These are phyloP conservation scores for Axilococcus clingmanii DNA, from an alignment of 139 green algal species.

Conservation along the genomic window DNA sequence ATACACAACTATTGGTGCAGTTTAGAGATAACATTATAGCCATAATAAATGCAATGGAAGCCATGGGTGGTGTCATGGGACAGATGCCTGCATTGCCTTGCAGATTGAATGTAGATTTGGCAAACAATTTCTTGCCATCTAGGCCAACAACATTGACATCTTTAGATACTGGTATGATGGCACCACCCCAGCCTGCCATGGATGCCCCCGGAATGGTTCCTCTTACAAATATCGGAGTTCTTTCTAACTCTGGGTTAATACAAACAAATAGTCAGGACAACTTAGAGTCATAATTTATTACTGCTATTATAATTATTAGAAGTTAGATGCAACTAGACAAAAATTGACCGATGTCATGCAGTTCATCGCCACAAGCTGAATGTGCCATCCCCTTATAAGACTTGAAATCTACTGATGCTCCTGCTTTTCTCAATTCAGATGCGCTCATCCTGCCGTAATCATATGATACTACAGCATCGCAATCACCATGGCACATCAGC, in stretches of 20 bases:
- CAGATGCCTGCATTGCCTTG: slow-evolving; percentile 80
- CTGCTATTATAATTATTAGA: not conserved
- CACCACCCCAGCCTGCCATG: slow-evolving; percentile 16
- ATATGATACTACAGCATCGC: no score
- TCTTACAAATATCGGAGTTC: slow-evolving; percentile 1
- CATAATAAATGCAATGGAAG: slow-evolving; percentile 60
- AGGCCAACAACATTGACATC: slow-evolving; percentile 4
- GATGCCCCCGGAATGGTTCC: slow-evolving; percentile 31
- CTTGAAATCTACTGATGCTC: no score
- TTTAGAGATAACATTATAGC: slow-evolving; percentile 76
- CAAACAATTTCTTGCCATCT: slow-evolving; percentile 43
- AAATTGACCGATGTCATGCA: no score
- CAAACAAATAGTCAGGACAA: no score
- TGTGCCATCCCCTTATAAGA: no score
- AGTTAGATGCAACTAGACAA: no score
- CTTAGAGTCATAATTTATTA: no score
- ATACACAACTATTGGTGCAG: slow-evolving; percentile 67
- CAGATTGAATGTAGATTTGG: slow-evolving; percentile 54
- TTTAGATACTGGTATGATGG: slow-evolving; percentile 7
- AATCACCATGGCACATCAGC: no score
- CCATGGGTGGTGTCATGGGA: slow-evolving; percentile 54
- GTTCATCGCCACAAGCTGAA: no score
- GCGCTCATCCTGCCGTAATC: no score
- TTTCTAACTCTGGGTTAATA: no score
- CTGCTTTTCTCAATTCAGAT: no score